phyloP scores from a whole-genome alignment of 2,329 filamentous ascomycete species.

The Acrocalymma vagum region DNA sequence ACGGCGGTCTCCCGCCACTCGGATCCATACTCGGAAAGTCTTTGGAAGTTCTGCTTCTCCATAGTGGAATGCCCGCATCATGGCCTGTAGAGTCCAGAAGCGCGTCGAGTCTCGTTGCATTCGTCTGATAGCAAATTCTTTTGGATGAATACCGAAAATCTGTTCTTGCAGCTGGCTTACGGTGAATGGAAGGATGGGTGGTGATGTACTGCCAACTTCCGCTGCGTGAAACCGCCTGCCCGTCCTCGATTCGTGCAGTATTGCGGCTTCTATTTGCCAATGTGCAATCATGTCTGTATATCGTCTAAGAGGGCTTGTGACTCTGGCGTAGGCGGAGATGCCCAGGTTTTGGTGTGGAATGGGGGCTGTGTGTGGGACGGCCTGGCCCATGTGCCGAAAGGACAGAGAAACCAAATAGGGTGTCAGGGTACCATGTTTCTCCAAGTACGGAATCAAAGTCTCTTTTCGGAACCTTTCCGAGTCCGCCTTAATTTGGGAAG shows the following conservation, averaged over 20 bases:
- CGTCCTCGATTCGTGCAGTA: constrained; percentile 63
- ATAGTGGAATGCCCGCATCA: constrained; percentile 67
- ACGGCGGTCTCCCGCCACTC: constrained; percentile 7
- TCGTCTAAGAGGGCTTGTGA: constrained; percentile 68
- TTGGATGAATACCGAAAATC: constrained; percentile 55
- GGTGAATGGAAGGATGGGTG: constrained; percentile 63
- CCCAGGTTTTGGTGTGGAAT: constrained; percentile 61
- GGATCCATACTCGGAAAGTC: constrained; percentile 50
- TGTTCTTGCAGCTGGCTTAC: constrained; percentile 56
- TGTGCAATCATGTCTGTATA: constrained; percentile 69
- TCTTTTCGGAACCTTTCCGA: constrained; percentile 35
- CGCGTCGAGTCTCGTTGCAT: constrained; percentile 43
- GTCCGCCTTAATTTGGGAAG: constrained; percentile 21
- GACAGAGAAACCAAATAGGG: constrained; percentile 50
- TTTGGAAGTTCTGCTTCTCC: constrained; percentile 60
- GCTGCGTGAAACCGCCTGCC: constrained; percentile 51
- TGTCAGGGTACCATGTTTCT: constrained; percentile 45
- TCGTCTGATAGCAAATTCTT: constrained; percentile 53
- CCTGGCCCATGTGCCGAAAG: no score
- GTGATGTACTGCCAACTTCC: constrained; percentile 23
- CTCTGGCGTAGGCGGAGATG: constrained; percentile 63
- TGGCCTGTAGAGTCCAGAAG: constrained; percentile 62
- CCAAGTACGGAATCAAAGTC: constrained; percentile 46
- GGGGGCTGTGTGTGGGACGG: constrained; percentile 56
- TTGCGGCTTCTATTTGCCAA: constrained; percentile 70